Conservation (phyloP, 2,329 filamentous ascomycete species). For the Cercospora citrullina region DNA sequence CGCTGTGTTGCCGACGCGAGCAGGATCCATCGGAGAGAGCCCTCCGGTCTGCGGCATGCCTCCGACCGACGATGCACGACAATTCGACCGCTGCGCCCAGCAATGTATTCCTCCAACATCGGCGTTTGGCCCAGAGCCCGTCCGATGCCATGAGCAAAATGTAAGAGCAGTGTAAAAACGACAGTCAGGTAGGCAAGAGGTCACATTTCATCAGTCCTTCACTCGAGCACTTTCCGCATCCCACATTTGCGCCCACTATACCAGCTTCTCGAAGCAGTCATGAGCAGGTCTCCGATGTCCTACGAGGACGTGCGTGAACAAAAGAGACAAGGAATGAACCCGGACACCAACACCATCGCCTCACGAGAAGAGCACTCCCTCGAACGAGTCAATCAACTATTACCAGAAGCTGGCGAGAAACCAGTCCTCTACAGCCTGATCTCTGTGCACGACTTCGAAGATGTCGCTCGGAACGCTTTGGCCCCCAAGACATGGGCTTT, state of each 20-base stretch:
- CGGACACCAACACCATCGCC: constrained; percentile 12
- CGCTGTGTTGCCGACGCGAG: neutral
- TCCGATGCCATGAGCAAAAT: neutral
- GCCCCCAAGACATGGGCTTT: constrained; percentile 42
- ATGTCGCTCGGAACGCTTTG: constrained; percentile 40
- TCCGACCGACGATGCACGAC: neutral
- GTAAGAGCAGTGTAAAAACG: neutral
- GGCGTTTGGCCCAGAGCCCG: neutral
- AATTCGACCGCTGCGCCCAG: neutral
- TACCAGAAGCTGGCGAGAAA: constrained; percentile 37
- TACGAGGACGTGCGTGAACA: neutral
- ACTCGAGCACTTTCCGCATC: neutral
- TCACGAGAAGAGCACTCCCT: constrained; percentile 3
- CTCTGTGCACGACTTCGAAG: constrained; percentile 50
- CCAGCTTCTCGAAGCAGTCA: neutral
- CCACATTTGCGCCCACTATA: neutral
- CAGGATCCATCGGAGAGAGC: neutral
- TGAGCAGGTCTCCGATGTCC: neutral
- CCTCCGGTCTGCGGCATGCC: neutral
- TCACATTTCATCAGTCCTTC: neutral
- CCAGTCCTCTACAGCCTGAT: constrained; percentile 50
- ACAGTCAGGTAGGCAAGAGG: neutral
- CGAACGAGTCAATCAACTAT: constrained; percentile 9
- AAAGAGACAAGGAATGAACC: constrained; percentile 10
- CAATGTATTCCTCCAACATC: neutral